Evolutionary conservation across 2,329 filamentous ascomycete species (phyloP).

Genomic region (Rugonectria rugulosa): DNA sequence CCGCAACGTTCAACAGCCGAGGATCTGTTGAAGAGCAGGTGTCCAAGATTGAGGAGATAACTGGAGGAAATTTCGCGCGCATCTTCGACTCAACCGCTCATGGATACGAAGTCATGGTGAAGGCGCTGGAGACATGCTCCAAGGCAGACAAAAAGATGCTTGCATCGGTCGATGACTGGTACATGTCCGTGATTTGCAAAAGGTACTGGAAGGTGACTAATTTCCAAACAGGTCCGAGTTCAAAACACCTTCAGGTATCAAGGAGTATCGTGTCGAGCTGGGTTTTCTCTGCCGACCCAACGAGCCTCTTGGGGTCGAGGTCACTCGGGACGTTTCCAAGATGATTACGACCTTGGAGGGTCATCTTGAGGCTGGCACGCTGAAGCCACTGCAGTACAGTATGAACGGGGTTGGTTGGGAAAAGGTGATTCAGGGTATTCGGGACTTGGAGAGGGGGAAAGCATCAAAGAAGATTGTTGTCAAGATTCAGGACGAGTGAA

Average conservation of each 20-base stretch:
- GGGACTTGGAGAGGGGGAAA: conserved; percentile 32
- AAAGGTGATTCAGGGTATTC: conserved; percentile 30
- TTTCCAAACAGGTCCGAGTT: conserved; percentile 31
- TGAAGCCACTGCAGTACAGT: conserved; percentile 36
- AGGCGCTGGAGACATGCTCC: conserved; percentile 38
- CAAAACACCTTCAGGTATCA: conserved; percentile 31
- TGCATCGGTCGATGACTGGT: conserved; percentile 46
- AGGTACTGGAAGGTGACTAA: background rate
- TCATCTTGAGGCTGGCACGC: conserved; percentile 31
- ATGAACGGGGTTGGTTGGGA: conserved; percentile 37
- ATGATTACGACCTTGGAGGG: conserved; percentile 34
- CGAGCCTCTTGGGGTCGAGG: conserved; percentile 19
- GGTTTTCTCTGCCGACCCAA: conserved; percentile 35
- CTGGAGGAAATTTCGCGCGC: conserved; percentile 42
- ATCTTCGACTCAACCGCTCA: conserved; percentile 45
- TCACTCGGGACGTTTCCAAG: conserved; percentile 22
- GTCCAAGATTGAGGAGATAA: conserved; percentile 40
- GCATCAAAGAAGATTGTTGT: conserved; percentile 39
- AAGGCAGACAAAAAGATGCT: conserved; percentile 40
- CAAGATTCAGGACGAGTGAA: conserved; percentile 19
- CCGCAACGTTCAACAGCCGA: conserved; percentile 44
- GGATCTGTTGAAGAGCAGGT: conserved; percentile 41
- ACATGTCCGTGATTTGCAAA: background rate
- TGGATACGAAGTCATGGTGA: conserved; percentile 40
- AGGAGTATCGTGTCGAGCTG: conserved; percentile 35